Evolutionary conservation across 1,284 basidiomycete genomes (phyloP).

Genomic region (Ustilago xerochloae): DNA sequence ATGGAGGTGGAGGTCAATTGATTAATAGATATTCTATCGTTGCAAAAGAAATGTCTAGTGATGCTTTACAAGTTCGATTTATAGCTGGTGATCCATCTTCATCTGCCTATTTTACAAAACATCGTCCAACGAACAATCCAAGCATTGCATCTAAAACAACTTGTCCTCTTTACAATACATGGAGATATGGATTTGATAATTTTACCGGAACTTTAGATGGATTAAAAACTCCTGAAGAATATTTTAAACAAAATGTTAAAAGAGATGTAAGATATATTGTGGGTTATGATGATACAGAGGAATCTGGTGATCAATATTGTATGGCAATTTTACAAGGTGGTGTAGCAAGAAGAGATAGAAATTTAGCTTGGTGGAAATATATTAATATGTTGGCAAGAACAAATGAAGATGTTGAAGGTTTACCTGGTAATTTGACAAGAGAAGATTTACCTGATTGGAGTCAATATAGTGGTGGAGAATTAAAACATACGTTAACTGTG

Average conservation of each 20-base stretch:
- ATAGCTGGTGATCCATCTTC: slow-evolving; percentile 63
- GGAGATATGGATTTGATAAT: slow-evolving; percentile 65
- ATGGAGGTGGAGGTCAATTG: slow-evolving; percentile 66
- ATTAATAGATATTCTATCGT: slow-evolving; percentile 63
- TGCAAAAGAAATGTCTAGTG: slow-evolving; percentile 43
- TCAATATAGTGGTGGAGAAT: slow-evolving; percentile 26
- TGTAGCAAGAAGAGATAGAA: slow-evolving; percentile 55
- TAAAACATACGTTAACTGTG: slow-evolving; percentile 57
- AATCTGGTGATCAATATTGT: slow-evolving; percentile 62
- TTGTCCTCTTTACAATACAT: slow-evolving; percentile 62
- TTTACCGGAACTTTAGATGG: slow-evolving; percentile 54
- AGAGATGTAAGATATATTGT: slow-evolving; percentile 65
- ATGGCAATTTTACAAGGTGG: slow-evolving; percentile 66
- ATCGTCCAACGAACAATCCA: slow-evolving; percentile 56
- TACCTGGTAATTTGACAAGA: slow-evolving; percentile 51
- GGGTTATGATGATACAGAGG: slow-evolving; percentile 52
- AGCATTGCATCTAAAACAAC: slow-evolving; percentile 35
- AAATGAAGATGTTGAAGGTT: slow-evolving; percentile 49
- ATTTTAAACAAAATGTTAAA: slow-evolving; percentile 55
- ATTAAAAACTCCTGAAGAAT: slow-evolving; percentile 46
- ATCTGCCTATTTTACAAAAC: slow-evolving; percentile 58
- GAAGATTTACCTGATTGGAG: slow-evolving; percentile 60
- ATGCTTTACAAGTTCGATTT: slow-evolving; percentile 49
- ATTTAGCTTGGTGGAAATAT: slow-evolving; percentile 66
- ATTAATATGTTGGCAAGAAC: slow-evolving; percentile 61